Evolutionary conservation across 2,329 filamentous ascomycete species (phyloP), one percentile per base, ranked within the genome.

Genomic region (Colletotrichum zoysiae): DNA sequence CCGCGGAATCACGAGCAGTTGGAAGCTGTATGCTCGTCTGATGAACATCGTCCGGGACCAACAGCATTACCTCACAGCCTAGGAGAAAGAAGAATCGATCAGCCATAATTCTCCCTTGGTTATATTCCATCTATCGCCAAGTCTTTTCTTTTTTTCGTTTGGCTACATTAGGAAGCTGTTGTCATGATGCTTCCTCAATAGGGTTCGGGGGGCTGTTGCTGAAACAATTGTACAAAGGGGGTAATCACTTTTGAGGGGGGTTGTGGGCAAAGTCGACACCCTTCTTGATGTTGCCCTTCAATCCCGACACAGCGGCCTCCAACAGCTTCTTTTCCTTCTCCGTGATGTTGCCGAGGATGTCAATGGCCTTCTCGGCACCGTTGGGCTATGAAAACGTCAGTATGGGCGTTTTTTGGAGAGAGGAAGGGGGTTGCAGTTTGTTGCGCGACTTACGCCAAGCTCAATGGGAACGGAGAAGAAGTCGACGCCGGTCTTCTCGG

Each of bases 381-480:
- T 91, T 91, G 81, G 90, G 87, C 94, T 97, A 77, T 76, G 71
- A 68, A 55, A 56, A 71, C 20, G 30, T 59, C 76, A 75, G 80
- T 75, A 81, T 78, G 76, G 48, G 18, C 46, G 38, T 8, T 60
- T 60, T 42, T 56, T 26, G 30, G 33, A 42, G 23, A 26, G 14
- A 56, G 40, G 55, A 11, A 42, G n/a, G 23, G 16, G n/a, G 61
- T 46, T 26, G 8, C 18, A 42, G 26, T 57, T 26, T 59, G 74
- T 73, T 56, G 8, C 58, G 40, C 11, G 67, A 88, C 93, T 86
- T 92, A 97, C 95, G 80, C 96, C 96, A 77, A 99, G 94, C 86
- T 97, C 94, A 77, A 98, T 90, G 73, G 95, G 95, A 67, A 97
- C 94, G 71, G 96, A 97, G 90, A 99, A 99, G 88, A 93, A 99